Conservation (phyloP, 352 stramenopile species). For the Globisporangium heterothallicum region DNA sequence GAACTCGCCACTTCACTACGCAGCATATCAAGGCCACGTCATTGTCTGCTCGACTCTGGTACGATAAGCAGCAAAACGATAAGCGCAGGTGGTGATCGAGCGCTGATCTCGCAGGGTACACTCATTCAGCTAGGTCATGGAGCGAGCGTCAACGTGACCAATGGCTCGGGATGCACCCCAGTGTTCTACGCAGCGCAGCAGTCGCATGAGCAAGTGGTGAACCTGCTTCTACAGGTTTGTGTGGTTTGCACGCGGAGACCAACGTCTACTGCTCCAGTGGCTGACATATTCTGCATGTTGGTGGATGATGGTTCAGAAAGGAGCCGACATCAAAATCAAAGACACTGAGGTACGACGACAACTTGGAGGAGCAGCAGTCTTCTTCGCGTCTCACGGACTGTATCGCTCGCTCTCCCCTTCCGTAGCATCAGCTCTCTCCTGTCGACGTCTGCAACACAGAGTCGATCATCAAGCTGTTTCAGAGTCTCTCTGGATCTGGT, state of each 20-base stretch:
- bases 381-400: too few species aligned
- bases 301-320: slow-evolving; percentile 23
- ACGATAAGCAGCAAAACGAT: slow-evolving; percentile 4
- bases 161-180: slow-evolving; percentile 51
- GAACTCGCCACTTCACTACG: slow-evolving; percentile 73
- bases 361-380: too few species aligned
- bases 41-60: slow-evolving; percentile 40
- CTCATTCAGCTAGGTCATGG: slow-evolving; percentile 36
- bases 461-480: slow-evolving; percentile 40
- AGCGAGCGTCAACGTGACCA: slow-evolving; percentile 52
- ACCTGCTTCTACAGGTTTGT: slow-evolving; percentile 46
- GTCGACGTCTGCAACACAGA: slow-evolving; percentile 52
- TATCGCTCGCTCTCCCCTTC: background rate
- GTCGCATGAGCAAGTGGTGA: slow-evolving; percentile 32
- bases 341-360: slow-evolving; percentile 51
- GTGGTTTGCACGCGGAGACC: background rate
- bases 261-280: too few species aligned
- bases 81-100: too few species aligned
- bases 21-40: slow-evolving; percentile 57
- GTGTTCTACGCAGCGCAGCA: slow-evolving; percentile 72
- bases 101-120: too few species aligned
- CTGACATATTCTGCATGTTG: slow-evolving; percentile 1
- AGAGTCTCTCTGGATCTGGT: slow-evolving; percentile 34
- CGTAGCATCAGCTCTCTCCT: slow-evolving; percentile 52
- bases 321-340: slow-evolving; percentile 39